Percentiles rank a stretch among this genome's conserved stretches.
These are phyloP conservation scores for Didymella pinodella DNA, from an alignment of 2,329 filamentous ascomycete species.

Conservation along the genomic window DNA sequence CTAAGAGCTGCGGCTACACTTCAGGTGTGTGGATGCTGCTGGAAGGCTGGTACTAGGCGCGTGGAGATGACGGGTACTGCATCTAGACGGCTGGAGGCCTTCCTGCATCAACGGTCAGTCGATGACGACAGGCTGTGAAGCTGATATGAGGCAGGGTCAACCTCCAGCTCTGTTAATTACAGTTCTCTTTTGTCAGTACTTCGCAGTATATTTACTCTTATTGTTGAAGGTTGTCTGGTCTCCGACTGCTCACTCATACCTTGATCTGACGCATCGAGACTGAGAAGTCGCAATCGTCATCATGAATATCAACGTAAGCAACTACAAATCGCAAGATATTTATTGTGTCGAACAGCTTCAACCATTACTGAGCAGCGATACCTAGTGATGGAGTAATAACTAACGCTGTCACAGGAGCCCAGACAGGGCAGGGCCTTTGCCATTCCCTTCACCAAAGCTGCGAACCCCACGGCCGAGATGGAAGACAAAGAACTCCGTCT, in stretches of 20 bases:
- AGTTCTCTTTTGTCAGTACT: background rate
- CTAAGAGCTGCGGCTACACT: slow-evolving; percentile 4
- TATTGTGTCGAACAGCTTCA: background rate
- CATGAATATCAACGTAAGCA: slow-evolving; percentile 22
- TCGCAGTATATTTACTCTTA: background rate
- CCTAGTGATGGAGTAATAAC: background rate
- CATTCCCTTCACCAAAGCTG: slow-evolving; percentile 26
- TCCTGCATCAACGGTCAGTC: slow-evolving; percentile 1
- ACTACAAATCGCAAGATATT: too few relatives aligned
- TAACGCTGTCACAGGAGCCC: slow-evolving; percentile 15
- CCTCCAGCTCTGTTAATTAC: background rate
- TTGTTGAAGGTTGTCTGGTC: background rate
- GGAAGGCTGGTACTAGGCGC: background rate
- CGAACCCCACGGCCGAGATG: slow-evolving; percentile 20
- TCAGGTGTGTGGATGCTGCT: slow-evolving; percentile 1
- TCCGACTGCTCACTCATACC: background rate
- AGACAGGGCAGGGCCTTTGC: slow-evolving; percentile 26
- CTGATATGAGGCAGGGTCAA: background rate
- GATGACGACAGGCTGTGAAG: slow-evolving; percentile 8
- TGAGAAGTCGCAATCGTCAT: background rate
- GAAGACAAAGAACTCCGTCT: slow-evolving; percentile 24
- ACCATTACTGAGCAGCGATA: background rate
- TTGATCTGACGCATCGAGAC: background rate
- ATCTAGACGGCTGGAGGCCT: background rate
- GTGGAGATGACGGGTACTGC: slow-evolving; percentile 10